A percentile compares a stretch with the other conserved stretches of the same genome.
Evolutionary conservation across 257 asterid genomes (phyloP).

Genomic region (Dorcoceras hygrometricum): DNA sequence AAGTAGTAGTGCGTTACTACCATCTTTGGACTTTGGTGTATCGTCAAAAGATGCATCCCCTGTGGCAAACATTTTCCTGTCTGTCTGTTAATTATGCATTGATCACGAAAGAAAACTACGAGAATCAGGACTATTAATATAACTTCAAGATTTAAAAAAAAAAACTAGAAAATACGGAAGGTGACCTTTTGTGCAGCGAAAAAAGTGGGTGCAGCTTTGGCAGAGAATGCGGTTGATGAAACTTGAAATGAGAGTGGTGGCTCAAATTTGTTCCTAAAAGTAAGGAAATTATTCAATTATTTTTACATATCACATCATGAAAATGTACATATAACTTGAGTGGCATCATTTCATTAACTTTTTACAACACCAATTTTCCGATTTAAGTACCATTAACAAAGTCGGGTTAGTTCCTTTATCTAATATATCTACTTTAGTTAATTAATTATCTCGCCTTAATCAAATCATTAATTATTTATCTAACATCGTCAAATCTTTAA

Average conservation of each 20-base stretch:
- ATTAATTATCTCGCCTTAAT: too few species aligned
- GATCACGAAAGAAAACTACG: background rate
- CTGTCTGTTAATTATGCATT: background rate
- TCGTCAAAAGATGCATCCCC: background rate
- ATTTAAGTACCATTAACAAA: too few species aligned
- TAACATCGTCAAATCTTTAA: too few species aligned
- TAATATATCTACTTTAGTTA: too few species aligned
- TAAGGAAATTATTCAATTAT: background rate
- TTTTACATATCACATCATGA: too few species aligned
- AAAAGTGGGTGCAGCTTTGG: background rate
- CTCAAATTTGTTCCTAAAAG: background rate
- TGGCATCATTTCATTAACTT: too few species aligned
- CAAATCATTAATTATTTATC: too few species aligned
- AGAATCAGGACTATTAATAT: background rate
- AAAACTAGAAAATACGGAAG: background rate
- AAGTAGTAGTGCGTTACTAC: background rate
- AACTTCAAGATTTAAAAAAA: too few species aligned
- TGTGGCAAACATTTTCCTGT: background rate
- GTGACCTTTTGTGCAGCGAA: background rate
- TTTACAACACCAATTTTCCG: too few species aligned
- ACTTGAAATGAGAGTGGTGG: background rate
- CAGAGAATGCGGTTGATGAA: background rate
- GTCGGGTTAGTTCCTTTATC: too few species aligned
- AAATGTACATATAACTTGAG: too few species aligned
- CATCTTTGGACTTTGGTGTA: background rate